Conservation (phyloP, 1,284 basidiomycete genomes). For the Cutaneotrichosporon cyanovorans region DNA sequence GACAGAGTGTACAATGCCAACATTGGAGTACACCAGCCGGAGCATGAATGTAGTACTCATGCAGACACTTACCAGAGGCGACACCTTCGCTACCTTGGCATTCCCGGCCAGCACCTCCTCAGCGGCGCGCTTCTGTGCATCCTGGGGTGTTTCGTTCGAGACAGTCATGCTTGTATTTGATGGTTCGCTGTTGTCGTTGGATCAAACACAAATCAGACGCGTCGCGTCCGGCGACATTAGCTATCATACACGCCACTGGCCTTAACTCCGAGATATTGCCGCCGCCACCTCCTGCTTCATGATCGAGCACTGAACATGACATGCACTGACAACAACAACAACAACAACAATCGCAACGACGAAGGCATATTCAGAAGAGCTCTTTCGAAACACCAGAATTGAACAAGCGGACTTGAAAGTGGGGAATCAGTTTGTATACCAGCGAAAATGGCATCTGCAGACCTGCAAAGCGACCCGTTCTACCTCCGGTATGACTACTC, state of each 20-base stretch:
- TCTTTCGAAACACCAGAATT: not conserved
- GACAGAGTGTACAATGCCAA: not conserved
- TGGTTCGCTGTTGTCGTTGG: not conserved
- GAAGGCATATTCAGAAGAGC: no score
- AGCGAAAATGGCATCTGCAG: constrained; percentile 17
- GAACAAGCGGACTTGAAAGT: not conserved
- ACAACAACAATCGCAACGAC: not conserved
- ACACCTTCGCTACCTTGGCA: constrained; percentile 5
- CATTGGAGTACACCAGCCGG: no score
- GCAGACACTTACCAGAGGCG: constrained; percentile 4
- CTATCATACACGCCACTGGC: constrained; percentile 2
- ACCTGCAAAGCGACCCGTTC: constrained; percentile 58
- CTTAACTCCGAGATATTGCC: constrained; percentile 1
- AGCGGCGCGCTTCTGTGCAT: not conserved
- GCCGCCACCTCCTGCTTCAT: not conserved
- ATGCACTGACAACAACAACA: not conserved
- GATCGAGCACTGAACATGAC: not conserved
- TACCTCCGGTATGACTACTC: constrained; percentile 62
- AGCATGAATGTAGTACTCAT: no score
- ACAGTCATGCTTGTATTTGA: not conserved
- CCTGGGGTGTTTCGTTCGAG: not conserved
- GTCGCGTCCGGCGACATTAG: not conserved
- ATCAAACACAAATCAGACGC: constrained; percentile 6
- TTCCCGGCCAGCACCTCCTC: constrained; percentile 7
- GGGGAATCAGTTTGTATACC: not conserved